phyloP scores from a whole-genome alignment of 306 rosid species.

The Fragaria ananassa region DNA sequence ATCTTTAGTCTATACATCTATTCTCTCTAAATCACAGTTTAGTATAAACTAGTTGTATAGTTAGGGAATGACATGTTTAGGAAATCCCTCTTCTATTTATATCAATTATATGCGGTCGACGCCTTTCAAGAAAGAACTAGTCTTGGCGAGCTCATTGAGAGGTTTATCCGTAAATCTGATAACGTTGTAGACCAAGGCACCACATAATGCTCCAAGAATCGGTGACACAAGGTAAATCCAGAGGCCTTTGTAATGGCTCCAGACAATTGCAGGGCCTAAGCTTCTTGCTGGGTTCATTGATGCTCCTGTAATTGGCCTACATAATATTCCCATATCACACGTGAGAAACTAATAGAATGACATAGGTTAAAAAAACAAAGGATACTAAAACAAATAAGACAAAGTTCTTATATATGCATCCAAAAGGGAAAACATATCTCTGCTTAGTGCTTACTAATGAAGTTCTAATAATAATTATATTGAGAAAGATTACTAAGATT shows the following conservation, averaged over 20 bases:
- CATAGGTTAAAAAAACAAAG: background rate
- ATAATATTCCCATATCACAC: background rate
- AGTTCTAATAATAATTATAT: background rate
- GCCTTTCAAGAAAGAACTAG: slow-evolving; percentile 51
- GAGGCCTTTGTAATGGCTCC: slow-evolving; percentile 36
- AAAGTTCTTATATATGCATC: slow-evolving; percentile 1
- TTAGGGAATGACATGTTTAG: no score
- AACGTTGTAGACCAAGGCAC: no score
- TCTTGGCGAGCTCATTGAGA: slow-evolving; percentile 4
- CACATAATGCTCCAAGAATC: slow-evolving; percentile 40
- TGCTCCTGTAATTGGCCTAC: slow-evolving; percentile 81
- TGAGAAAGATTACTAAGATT: background rate
- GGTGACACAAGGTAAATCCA: slow-evolving; percentile 70
- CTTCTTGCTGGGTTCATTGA: slow-evolving; percentile 94
- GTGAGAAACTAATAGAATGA: background rate
- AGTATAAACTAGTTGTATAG: no score
- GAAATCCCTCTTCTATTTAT: no score
- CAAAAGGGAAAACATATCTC: background rate
- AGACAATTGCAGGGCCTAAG: slow-evolving; percentile 70
- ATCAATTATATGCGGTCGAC: no score
- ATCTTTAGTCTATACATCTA: no score
- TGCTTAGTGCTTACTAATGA: background rate
- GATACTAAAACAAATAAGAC: background rate
- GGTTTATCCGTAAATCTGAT: no score
- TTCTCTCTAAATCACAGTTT: no score